These are phyloP conservation scores for Antitrichia curtipendula DNA, from an alignment of 225 moss, liverwort and hornwort species.

Conservation along the genomic window DNA sequence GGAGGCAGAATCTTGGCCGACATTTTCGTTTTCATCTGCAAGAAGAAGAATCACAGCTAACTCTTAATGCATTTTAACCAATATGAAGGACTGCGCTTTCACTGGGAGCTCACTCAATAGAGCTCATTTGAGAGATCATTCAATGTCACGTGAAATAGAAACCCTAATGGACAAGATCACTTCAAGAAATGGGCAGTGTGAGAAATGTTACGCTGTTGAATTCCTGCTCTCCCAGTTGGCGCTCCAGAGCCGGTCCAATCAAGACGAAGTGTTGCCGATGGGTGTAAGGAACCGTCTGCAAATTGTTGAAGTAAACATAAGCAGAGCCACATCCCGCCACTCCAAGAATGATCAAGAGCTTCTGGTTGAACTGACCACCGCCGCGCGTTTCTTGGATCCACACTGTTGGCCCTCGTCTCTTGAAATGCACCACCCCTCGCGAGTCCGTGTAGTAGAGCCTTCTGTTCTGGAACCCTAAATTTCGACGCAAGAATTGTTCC, in stretches of 20 bases:
- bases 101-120: background rate
- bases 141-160: background rate
- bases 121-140: background rate
- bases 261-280: slow-evolving; percentile 75
- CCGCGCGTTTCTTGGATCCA: slow-evolving; percentile 25
- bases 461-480: slow-evolving; percentile 4
- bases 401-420: slow-evolving; percentile 54
- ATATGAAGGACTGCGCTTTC: background rate
- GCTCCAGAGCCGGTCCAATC: slow-evolving; percentile 53
- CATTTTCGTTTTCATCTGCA: slow-evolving; percentile 59
- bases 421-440: slow-evolving; percentile 72
- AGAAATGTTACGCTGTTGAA: slow-evolving; percentile 41
- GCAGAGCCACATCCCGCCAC: slow-evolving; percentile 24
- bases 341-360: slow-evolving; percentile 20
- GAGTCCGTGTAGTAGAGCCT: slow-evolving; percentile 52
- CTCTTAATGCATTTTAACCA: background rate
- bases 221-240: slow-evolving; percentile 58
- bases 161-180: background rate
- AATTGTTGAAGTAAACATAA: slow-evolving; percentile 52
- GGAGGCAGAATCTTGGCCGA: slow-evolving; percentile 55
- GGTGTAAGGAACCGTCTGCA: slow-evolving; percentile 80
- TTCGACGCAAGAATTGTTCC: background rate
- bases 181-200: background rate
- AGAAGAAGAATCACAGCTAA: background rate
- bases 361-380: slow-evolving; percentile 23